Conservation (phyloP, 345 rosid genomes). For the Erysimum cheiranthoides region DNA sequence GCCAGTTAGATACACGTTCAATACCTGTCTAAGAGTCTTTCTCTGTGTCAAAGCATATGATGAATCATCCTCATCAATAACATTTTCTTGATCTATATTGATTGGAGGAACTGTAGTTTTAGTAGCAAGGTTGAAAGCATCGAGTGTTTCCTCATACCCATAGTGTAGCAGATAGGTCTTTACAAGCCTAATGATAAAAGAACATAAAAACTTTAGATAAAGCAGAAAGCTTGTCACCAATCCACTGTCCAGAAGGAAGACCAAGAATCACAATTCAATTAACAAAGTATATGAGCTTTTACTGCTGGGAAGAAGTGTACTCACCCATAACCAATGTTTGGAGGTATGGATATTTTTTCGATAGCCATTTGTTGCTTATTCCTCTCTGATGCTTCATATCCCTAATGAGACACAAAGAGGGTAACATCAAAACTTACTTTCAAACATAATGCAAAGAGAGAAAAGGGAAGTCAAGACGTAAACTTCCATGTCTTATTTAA, state of each 20-base stretch:
- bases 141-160: conserved; percentile 93
- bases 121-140: conserved; percentile 82
- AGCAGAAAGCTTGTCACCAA: conserved; percentile 16
- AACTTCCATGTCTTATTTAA: background rate
- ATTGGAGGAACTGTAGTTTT: conserved; percentile 77
- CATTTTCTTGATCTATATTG: conserved; percentile 63
- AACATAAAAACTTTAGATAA: conserved; percentile 14
- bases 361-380: conserved; percentile 66
- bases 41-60: conserved; percentile 77
- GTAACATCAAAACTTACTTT: conserved; percentile 12
- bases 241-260: background rate
- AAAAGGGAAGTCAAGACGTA: background rate
- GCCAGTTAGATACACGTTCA: conserved; percentile 29
- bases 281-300: conserved; percentile 6
- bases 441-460: conserved; percentile 10
- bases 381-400: conserved; percentile 81
- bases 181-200: conserved; percentile 69
- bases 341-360: conserved; percentile 66
- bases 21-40: conserved; percentile 82
- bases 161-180: conserved; percentile 89
- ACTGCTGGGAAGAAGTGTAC: conserved; percentile 33
- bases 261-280: background rate
- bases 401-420: conserved; percentile 49
- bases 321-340: conserved; percentile 75
- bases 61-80: conserved; percentile 63